Conservation (phyloP, 202 grass and related monocot species). For the Musa balbisiana region DNA sequence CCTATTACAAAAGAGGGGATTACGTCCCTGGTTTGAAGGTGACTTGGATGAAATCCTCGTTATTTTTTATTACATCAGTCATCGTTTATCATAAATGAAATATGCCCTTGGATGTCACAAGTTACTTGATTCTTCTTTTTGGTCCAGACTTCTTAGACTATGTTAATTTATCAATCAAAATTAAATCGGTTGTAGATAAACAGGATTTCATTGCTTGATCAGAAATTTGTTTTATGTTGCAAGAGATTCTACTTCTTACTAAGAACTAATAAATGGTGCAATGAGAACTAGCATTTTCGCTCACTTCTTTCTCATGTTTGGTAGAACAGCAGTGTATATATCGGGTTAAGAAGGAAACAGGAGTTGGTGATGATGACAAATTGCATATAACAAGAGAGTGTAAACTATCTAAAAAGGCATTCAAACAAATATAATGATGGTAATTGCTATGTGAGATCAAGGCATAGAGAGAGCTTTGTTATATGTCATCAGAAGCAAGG, state of each 20-base stretch:
- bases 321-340: background rate
- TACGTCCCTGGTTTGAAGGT: slow-evolving; percentile 97
- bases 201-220: too few relatives aligned
- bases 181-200: background rate
- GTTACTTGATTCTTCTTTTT: background rate
- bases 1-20: slow-evolving; percentile 95
- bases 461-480: too few relatives aligned
- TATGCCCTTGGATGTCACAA: background rate
- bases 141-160: background rate
- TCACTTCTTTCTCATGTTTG: background rate
- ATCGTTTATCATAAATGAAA: background rate
- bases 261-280: background rate
- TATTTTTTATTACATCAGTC: background rate
- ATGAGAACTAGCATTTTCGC: background rate
- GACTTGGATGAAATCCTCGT: background rate
- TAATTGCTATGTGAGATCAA: too few relatives aligned
- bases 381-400: too few relatives aligned
- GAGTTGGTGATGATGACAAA: too few relatives aligned
- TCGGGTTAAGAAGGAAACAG: too few relatives aligned
- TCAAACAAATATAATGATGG: too few relatives aligned
- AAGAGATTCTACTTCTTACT: background rate
- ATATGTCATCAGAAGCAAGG: too few relatives aligned
- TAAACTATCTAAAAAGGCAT: too few relatives aligned
- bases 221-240: background rate
- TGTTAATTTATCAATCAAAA: background rate